Base-by-base conservation (phyloP, 106 monocot genomes). In the Hemerocallis citrina region DNA sequence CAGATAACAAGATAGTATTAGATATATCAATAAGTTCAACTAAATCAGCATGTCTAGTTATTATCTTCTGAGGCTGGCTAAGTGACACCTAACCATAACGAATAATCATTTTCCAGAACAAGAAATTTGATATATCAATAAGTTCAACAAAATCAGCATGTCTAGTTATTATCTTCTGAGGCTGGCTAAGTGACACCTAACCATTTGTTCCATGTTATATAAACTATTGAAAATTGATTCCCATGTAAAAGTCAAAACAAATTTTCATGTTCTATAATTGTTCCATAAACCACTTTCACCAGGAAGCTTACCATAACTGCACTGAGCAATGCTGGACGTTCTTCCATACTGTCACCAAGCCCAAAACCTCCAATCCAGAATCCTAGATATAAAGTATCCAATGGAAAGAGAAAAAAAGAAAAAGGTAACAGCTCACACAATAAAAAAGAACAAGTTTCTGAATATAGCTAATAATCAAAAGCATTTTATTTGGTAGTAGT, bases 331-430 rank as follows among this genome's bases (percentile, higher is more conserved):
- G 69, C 50, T 2, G 81, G 64, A 3, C 90, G 80, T 50, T 96
- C 91, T 72, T 91, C 91, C 61, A 85, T 74, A 61, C 74, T 88
- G 45, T 96, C 96, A 73, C 96, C 96, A 47, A 87, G 70, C 36
- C 91, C 96, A 79, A 96, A 96, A 17, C 91, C 91, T 72, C 91
- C 96, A 74, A 96, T 83, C 84, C 81, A 91, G 63, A 79, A 96
- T 52, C 96, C 96, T 96, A 59, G 61, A 76, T 19, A 32, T 19
- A 32, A 74, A 50, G 20, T 19, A 60, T 52, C 31, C 60, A 3
- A 55, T 48, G 17, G n/a, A 25, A 38, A 13, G 25, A 47, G 19
- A 68, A 14, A 58, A 11, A 36, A 34, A 35, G 43, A 5, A 50
- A 52, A 61, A 36, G 1, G 29, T 36, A 56, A 55, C 3, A 63